Conservation (phyloP, 768 basidiomycete genomes). For the Leucosporidium creatinivorum region DNA sequence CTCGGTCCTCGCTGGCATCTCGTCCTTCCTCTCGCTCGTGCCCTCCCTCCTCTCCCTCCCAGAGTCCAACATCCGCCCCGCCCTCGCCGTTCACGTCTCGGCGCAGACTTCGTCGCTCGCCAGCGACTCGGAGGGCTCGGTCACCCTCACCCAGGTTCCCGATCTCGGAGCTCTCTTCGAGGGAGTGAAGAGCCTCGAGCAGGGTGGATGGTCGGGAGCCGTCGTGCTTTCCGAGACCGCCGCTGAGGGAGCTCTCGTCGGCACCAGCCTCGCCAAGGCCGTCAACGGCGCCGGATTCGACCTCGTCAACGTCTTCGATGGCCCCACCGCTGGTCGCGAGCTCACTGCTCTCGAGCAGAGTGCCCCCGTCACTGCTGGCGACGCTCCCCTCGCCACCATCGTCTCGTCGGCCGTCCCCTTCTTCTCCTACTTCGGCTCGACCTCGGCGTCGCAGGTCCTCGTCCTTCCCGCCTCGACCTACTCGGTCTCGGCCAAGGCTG, state of each 20-base stretch:
- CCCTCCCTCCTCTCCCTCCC: constrained; percentile 70
- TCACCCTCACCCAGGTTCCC: constrained; percentile 61
- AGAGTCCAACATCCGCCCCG: constrained; percentile 53
- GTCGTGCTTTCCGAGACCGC: constrained; percentile 77
- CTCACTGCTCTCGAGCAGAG: constrained; percentile 52
- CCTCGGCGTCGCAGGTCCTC: constrained; percentile 56
- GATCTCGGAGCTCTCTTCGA: constrained; percentile 63
- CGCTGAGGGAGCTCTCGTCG: constrained; percentile 64
- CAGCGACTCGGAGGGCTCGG: constrained; percentile 46
- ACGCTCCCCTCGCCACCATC: constrained; percentile 47
- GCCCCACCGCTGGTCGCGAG: constrained; percentile 71
- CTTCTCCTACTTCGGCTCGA: constrained; percentile 69
- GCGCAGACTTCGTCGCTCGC: constrained; percentile 53
- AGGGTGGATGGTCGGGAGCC: constrained; percentile 50
- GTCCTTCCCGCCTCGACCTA: constrained; percentile 56
- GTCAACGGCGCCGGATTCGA: constrained; percentile 52
- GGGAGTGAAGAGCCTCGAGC: constrained; percentile 51
- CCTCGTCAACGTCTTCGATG: constrained; percentile 85
- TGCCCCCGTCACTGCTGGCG: constrained; percentile 41
- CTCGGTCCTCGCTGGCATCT: constrained; percentile 59
- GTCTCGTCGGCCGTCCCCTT: constrained; percentile 55
- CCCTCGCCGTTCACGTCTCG: constrained; percentile 77
- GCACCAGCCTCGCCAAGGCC: constrained; percentile 68
- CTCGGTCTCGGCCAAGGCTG: constrained; percentile 62
- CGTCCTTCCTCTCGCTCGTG: constrained; percentile 75